Conservation (phyloP, 1,284 basidiomycete species). For the Heterobasidion occidentale region DNA sequence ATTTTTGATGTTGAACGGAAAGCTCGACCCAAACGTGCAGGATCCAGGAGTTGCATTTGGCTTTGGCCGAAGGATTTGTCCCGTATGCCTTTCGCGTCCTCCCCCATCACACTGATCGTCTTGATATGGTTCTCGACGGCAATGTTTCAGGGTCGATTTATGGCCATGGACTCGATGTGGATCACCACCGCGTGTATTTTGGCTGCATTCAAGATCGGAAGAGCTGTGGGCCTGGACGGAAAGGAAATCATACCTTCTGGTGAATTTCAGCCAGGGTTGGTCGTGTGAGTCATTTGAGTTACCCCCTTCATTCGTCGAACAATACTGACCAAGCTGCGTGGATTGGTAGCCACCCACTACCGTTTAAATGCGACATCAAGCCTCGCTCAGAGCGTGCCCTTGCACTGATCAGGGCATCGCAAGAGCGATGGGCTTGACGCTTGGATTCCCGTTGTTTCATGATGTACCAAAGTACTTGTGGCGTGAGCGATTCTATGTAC, state of each 20-base stretch:
- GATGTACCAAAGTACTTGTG: too few relatives aligned
- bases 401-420: too few relatives aligned
- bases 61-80: background rate
- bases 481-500: too few relatives aligned
- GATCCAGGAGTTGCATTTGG: background rate
- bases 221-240: constrained; percentile 31
- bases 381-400: too few relatives aligned
- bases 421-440: too few relatives aligned
- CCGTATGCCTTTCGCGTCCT: background rate
- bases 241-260: constrained; percentile 28
- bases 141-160: constrained; percentile 37
- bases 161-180: constrained; percentile 38
- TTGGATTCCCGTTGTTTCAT: too few relatives aligned
- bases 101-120: background rate
- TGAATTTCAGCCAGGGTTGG: constrained; percentile 32
- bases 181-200: constrained; percentile 38
- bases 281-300: constrained; percentile 26
- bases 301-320: too few relatives aligned
- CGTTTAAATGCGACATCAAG: too few relatives aligned
- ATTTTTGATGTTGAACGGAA: background rate
- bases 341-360: too few relatives aligned
- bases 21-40: background rate
- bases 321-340: too few relatives aligned
- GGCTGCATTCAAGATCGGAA: constrained; percentile 32
- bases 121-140: too few relatives aligned